Base-by-base conservation (phyloP, 345 rosid genomes). In the Stellera chamaejasme region DNA sequence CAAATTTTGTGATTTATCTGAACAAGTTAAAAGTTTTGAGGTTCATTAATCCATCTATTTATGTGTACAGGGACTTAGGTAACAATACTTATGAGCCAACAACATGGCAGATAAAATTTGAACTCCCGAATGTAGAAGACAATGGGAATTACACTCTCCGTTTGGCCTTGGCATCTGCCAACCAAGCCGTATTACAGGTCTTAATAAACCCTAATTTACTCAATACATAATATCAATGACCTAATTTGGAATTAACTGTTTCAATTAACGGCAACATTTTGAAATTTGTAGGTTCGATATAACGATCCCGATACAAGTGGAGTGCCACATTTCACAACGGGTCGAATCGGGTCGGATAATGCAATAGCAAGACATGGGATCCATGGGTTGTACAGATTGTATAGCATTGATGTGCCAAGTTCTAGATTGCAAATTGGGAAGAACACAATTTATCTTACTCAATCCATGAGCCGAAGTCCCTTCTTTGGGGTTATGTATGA, bases 331-430 rank as follows among this genome's bases (percentile, higher is more conserved):
- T 87, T 83, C 55, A 43, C 90, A 6, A 78, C 95, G 1, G 68
- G 76, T 19, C 32, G 56, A 27, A 80, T 84, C 0, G 96, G 97
- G 13, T 74, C 54, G 45, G 97, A 82, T 58, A 93, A 87, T 59
- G 95, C 90, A 0, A 80, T 89, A 3, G 92, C 97, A 0, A 77
- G 97, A 57, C 97, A 83, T 73, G 97, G 97, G 9, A 90, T 89
- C 11, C 92, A 83, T 50, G 99, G 92, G 12, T 52, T 89, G 63
- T 84, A 85, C 67, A 68, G 85, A 76, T 68, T 90, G 52, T 87
- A 69, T 32, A 76, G 75, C 68, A 72, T 83, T 19, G n/a, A 59
- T 0, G 74, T 87, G 8, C 68, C 72, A n/a, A 62, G 80, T 56
- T 14, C 53, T 32, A 58, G 19, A 39, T 82, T 89, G 54, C 50